A percentile compares a stretch with the other conserved stretches of the same genome.
These are phyloP conservation scores for Exophiala bonariae DNA, from an alignment of 2,329 filamentous ascomycete species.

Conservation along the genomic window DNA sequence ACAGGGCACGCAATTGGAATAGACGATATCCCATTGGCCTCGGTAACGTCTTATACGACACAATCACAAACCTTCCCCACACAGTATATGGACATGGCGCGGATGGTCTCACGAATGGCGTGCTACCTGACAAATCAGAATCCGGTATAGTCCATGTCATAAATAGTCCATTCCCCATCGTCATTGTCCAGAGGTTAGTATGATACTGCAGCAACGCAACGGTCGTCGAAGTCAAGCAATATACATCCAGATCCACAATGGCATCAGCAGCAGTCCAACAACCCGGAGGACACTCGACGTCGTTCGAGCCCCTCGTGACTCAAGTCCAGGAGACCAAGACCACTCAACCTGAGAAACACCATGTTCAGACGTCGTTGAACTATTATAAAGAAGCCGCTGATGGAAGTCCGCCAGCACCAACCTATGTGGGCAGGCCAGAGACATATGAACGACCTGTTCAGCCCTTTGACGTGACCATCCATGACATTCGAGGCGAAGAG, in stretches of 20 bases:
- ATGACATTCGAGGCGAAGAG: slow-evolving; percentile 48
- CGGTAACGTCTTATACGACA: slow-evolving; percentile 7
- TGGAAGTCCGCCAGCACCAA: slow-evolving; percentile 26
- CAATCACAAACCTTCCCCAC: slow-evolving; percentile 19
- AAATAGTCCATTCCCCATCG: slow-evolving; percentile 7
- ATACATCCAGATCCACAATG: slow-evolving; percentile 15
- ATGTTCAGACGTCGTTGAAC: slow-evolving; percentile 28
- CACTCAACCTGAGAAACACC: slow-evolving; percentile 21
- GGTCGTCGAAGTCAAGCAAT: no score
- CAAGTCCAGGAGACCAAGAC: slow-evolving; percentile 8
- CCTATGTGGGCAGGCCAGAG: slow-evolving; percentile 31
- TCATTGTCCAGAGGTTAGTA: not conserved
- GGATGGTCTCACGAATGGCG: slow-evolving; percentile 19
- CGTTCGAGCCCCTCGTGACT: slow-evolving; percentile 26
- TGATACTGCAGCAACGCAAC: no score
- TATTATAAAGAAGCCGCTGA: slow-evolving; percentile 32
- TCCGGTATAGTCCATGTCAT: slow-evolving; percentile 10
- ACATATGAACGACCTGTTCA: slow-evolving; percentile 28
- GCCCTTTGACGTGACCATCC: slow-evolving; percentile 32
- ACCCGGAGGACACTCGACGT: slow-evolving; percentile 26
- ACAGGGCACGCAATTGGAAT: slow-evolving; percentile 17
- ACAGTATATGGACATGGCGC: slow-evolving; percentile 20
- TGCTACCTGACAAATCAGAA: slow-evolving; percentile 29
- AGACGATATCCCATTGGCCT: slow-evolving; percentile 13
- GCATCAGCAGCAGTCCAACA: slow-evolving; percentile 29